phyloP scores from a whole-genome alignment of 768 basidiomycete genomes.

The Serendipita sp. region DNA sequence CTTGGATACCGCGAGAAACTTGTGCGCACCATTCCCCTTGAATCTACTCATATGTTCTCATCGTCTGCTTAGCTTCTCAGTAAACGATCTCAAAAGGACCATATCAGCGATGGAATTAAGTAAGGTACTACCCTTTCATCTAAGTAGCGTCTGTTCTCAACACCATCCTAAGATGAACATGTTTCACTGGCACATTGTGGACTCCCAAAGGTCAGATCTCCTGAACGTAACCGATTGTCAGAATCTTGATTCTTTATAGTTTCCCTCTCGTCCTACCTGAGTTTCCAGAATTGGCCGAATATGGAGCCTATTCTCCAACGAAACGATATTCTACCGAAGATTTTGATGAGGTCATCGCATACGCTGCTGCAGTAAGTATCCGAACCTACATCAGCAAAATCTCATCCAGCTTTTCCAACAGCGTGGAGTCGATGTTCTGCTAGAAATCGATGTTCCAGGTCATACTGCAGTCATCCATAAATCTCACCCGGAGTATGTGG shows the following conservation, averaged over 20 bases:
- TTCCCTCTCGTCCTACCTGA: conserved; percentile 56
- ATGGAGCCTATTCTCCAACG: conserved; percentile 41
- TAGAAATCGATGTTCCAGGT: conserved; percentile 76
- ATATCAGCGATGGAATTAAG: conserved; percentile 64
- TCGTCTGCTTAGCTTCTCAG: conserved; percentile 33
- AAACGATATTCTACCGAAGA: conserved; percentile 40
- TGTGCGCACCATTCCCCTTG: conserved; percentile 25
- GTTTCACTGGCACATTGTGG: conserved; percentile 75
- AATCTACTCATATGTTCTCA: neutral
- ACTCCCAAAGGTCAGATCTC: conserved; percentile 36
- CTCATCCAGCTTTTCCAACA: conserved; percentile 11
- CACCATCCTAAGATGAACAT: conserved; percentile 37
- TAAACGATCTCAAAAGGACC: conserved; percentile 47
- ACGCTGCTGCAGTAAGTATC: conserved; percentile 50
- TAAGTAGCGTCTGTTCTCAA: conserved; percentile 5
- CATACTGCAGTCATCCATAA: conserved; percentile 52
- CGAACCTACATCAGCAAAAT: neutral
- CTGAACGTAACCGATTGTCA: neutral
- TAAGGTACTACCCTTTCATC: conserved; percentile 27
- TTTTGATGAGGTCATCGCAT: conserved; percentile 42
- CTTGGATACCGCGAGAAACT: conserved; percentile 70
- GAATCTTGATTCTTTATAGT: conserved; percentile 18
- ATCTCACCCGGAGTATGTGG: conserved; percentile 59
- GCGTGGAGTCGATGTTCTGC: conserved; percentile 58
- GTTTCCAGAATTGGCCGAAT: conserved; percentile 35